These are phyloP conservation scores for Chalaropsis thielavioides DNA, from an alignment of 2,329 filamentous ascomycete species.

Conservation along the genomic window DNA sequence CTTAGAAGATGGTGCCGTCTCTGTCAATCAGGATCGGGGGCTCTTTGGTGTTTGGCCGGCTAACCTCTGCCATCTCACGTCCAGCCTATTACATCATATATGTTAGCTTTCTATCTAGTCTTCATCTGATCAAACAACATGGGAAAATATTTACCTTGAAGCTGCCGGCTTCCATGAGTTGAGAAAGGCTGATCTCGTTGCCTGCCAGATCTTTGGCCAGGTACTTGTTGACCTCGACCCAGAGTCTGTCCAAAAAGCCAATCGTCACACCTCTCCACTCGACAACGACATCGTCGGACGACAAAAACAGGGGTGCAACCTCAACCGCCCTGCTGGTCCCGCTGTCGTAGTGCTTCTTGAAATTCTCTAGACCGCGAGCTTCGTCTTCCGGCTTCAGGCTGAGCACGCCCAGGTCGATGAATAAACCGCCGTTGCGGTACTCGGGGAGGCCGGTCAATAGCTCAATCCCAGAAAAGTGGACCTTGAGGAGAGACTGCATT, in stretches of 20 bases:
- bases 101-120: not conserved
- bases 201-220: conserved; percentile 52
- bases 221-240: conserved; percentile 41
- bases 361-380: conserved; percentile 52
- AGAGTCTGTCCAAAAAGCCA: conserved; percentile 42
- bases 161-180: conserved; percentile 87
- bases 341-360: conserved; percentile 51
- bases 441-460: conserved; percentile 79
- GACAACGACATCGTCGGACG: conserved; percentile 46
- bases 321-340: conserved; percentile 49
- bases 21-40: conserved; percentile 92
- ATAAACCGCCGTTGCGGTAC: conserved; percentile 80
- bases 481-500: conserved; percentile 65
- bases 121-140: not conserved
- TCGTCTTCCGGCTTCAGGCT: conserved; percentile 57
- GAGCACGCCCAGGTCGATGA: conserved; percentile 71
- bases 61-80: conserved; percentile 88
- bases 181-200: conserved; percentile 60
- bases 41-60: conserved; percentile 88
- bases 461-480: conserved; percentile 68
- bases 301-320: conserved; percentile 44
- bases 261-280: conserved; percentile 53
- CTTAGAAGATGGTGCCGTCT: conserved; percentile 76
- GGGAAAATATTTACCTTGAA: conserved; percentile 63
- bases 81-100: conserved; percentile 50